phyloP scores from a whole-genome alignment of 163 green algal species.

The Picocystis sp. region DNA sequence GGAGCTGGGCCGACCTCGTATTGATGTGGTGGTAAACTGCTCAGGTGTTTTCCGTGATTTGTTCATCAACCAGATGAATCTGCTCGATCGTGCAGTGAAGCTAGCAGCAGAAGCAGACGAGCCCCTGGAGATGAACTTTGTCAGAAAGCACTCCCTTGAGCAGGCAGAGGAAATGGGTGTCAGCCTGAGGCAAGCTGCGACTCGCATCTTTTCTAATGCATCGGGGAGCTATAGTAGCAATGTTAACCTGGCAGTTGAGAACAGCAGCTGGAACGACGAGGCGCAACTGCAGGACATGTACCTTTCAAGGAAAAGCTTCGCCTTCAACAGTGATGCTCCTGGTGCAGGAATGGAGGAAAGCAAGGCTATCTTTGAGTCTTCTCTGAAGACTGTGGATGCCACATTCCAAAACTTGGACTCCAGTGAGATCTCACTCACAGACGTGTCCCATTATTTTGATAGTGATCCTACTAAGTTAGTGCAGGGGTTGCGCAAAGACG shows the following conservation, averaged over 20 bases:
- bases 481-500: slow-evolving; percentile 61
- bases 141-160: slow-evolving; percentile 91
- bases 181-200: slow-evolving; percentile 72
- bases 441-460: slow-evolving; percentile 98
- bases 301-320: slow-evolving; percentile 87
- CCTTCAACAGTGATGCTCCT: slow-evolving; percentile 90
- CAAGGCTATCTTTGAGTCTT: slow-evolving; percentile 73
- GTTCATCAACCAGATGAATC: slow-evolving; percentile 96
- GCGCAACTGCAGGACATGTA: slow-evolving; percentile 91
- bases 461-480: slow-evolving; percentile 98
- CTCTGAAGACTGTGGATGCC: slow-evolving; percentile 83
- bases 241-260: slow-evolving; percentile 97
- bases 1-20: slow-evolving; percentile 80
- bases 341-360: slow-evolving; percentile 73
- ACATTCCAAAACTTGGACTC: slow-evolving; percentile 99
- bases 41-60: slow-evolving; percentile 96
- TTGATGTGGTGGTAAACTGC: slow-evolving; percentile 99
- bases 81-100: slow-evolving; percentile 89
- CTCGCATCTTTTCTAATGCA: slow-evolving; percentile 90
- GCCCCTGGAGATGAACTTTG: slow-evolving; percentile 96
- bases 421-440: slow-evolving; percentile 90
- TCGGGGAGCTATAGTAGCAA: slow-evolving; percentile 92
- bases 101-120: slow-evolving; percentile 93
- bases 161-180: slow-evolving; percentile 66
- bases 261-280: slow-evolving; percentile 77